These are phyloP conservation scores for Cystobasidium slooffiae DNA, from an alignment of 1,284 basidiomycete genomes.

Conservation along the genomic window DNA sequence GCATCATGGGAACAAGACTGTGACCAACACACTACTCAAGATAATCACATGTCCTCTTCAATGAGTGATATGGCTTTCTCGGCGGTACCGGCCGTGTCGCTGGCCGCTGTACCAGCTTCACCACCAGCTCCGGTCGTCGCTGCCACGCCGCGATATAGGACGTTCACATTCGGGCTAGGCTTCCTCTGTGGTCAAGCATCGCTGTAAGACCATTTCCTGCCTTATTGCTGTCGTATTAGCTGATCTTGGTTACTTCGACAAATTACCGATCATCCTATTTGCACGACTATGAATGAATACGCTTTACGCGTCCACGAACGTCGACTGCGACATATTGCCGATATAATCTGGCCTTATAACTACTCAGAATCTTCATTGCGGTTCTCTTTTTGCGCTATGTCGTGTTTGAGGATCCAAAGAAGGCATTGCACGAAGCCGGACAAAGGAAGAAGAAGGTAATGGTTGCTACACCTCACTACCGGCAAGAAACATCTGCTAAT, in stretches of 20 bases:
- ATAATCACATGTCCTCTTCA: constrained; percentile 13
- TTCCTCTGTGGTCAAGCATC: constrained; percentile 32
- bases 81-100: constrained; percentile 1
- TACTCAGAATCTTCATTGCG: constrained; percentile 55
- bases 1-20: constrained; percentile 1
- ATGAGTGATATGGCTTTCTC: constrained; percentile 16
- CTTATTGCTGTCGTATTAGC: background rate
- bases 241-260: background rate
- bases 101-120: background rate
- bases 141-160: constrained; percentile 36
- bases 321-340: background rate
- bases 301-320: background rate
- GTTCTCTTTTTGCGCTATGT: constrained; percentile 63
- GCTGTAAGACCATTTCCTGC: constrained; percentile 4
- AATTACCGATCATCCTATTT: constrained; percentile 4
- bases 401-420: constrained; percentile 60
- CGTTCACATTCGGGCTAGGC: constrained; percentile 29
- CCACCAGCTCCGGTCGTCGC: constrained; percentile 58
- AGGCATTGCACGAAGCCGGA: constrained; percentile 22
- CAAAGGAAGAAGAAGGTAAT: constrained; percentile 47
- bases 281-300: background rate
- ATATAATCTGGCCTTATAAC: background rate
- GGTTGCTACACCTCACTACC: background rate
- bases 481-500: constrained; percentile 14
- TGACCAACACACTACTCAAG: background rate